A percentile compares a stretch with the other conserved stretches of the same genome.
Evolutionary conservation across 352 stramenopile genomes (phyloP).

Genomic region (Pythium plurisporium): DNA sequence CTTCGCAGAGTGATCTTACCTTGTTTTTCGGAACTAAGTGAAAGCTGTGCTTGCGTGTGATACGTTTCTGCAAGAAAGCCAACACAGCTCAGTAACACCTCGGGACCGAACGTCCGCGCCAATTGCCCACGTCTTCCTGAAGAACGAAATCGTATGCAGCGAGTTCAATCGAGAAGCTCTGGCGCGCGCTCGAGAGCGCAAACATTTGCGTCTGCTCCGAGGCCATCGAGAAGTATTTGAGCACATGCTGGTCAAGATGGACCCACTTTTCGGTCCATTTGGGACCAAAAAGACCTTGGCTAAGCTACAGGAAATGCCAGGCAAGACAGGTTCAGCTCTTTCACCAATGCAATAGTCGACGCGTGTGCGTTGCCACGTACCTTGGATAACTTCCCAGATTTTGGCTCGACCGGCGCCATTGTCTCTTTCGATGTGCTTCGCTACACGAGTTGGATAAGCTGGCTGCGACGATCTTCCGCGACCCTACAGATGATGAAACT

Average conservation of each 20-base stretch:
- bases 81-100: too few relatives aligned
- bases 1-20: conserved; percentile 15
- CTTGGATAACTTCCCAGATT: too few relatives aligned
- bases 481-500: background rate
- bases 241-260: conserved; percentile 56
- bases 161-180: conserved; percentile 45
- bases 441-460: too few relatives aligned
- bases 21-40: conserved; percentile 52
- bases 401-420: too few relatives aligned
- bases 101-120: background rate
- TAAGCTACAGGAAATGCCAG: too few relatives aligned
- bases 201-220: conserved; percentile 54
- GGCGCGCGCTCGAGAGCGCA: conserved; percentile 45
- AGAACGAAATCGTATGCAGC: conserved; percentile 41
- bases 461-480: too few relatives aligned
- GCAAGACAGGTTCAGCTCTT: background rate
- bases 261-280: conserved; percentile 85
- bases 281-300: conserved; percentile 47
- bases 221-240: conserved; percentile 76
- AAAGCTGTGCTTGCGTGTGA: conserved; percentile 60
- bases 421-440: too few relatives aligned
- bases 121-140: conserved; percentile 33
- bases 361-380: too few relatives aligned
- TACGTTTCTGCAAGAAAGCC: conserved; percentile 45
- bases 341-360: background rate